Evolutionary conservation across 2,329 filamentous ascomycete species (phyloP), one percentile per base, ranked within the genome.

Genomic region (Colletotrichum sp.): DNA sequence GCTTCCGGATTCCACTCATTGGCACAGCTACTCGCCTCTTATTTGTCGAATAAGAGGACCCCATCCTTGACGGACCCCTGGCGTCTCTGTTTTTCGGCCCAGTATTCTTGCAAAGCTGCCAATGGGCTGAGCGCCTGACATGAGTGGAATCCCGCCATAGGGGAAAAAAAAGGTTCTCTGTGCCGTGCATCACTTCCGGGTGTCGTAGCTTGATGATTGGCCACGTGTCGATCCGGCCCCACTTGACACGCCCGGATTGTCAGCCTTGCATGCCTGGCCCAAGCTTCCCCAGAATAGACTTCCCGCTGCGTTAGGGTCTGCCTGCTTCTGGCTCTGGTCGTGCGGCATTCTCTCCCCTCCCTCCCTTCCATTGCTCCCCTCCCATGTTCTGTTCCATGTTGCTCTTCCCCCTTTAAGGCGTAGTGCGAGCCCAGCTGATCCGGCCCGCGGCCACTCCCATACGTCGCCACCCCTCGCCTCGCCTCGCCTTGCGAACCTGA

Each of bases 261-360:
- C 74, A 76, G 74, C 74, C 74, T 76, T 76, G 74, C 74, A 76
- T 30, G 32, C 13, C 10, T 57, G 64, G 32, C 26, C 55, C 55
- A 60, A 65, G 70, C 73, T 64, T 28, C 34, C 70, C 64, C 38
- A 72, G 73, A 72, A 67, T 74, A 68, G 58, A 76, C 70, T 76
- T 76, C 74, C 74, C 74, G 74, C 71, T 60, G 65, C 64, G 26
- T 68, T 64, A 75, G 73, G 69, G 70, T 55, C 70, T 66, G 43
- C 36, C 68, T 67, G 26, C 24, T 72, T 67, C 52, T 38, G 68
- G 30, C 52, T 21, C 58, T 24, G 38, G 38, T 30, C 18, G 10
- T 21, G 43, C n/a, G n/a, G 43, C 43, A 52, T 52, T 52, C 43
- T 52, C 43, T 52, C 43, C 38, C 38, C 38, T 48, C 32, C 52